Evolutionary conservation across 768 basidiomycete genomes (phyloP).

Genomic region (Kwoniella heveanensis): DNA sequence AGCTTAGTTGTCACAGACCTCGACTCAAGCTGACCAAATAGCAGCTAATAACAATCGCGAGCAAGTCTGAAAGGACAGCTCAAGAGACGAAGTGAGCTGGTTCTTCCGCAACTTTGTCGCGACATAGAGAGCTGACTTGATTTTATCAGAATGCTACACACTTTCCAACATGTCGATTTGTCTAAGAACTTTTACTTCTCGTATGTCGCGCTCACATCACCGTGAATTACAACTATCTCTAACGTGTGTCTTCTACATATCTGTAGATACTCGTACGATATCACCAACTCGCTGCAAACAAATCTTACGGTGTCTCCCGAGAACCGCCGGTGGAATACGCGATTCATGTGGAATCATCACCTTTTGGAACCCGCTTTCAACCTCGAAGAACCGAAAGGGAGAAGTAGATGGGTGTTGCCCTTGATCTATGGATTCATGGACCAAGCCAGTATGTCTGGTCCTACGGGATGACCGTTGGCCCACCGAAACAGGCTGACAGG

Average conservation of each 20-base stretch:
- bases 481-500: slow-evolving; percentile 15
- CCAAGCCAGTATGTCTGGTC: slow-evolving; percentile 96
- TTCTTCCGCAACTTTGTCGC: too few relatives aligned
- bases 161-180: slow-evolving; percentile 96
- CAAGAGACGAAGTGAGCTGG: slow-evolving; percentile 71
- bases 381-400: slow-evolving; percentile 51
- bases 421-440: slow-evolving; percentile 95
- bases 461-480: too few relatives aligned
- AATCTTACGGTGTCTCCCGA: slow-evolving; percentile 65
- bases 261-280: slow-evolving; percentile 86
- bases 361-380: slow-evolving; percentile 73
- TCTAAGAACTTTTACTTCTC: slow-evolving; percentile 99
- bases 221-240: too few relatives aligned
- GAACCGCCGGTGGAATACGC: slow-evolving; percentile 68
- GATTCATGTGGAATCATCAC: slow-evolving; percentile 94
- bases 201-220: slow-evolving; percentile 57
- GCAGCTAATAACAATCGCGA: slow-evolving; percentile 66
- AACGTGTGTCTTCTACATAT: not conserved
- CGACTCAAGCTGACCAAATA: not conserved
- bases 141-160: slow-evolving; percentile 67
- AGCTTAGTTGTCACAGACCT: slow-evolving; percentile 49
- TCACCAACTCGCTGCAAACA: slow-evolving; percentile 91
- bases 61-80: slow-evolving; percentile 80
- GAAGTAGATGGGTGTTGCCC: slow-evolving; percentile 81
- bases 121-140: slow-evolving; percentile 21